Base-by-base conservation (phyloP, 1,284 basidiomycete genomes). In the Laetiporus sulphureus region DNA sequence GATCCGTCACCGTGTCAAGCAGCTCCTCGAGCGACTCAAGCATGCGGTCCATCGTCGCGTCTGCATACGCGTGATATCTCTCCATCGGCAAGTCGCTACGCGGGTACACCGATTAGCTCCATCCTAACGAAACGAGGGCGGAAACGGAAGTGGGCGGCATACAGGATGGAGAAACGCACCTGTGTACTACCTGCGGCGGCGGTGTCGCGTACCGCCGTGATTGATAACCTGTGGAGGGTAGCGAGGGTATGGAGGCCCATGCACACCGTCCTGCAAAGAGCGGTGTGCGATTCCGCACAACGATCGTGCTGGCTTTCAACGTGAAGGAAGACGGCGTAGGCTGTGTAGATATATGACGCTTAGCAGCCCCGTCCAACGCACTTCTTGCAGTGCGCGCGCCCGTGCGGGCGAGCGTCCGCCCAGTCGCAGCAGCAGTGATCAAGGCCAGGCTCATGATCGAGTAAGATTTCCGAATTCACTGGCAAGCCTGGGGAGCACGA, bases 11-110 rank as follows among this genome's bases (percentile, higher is more conserved):
- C 45, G 59, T 71, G 51, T 98, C 94, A 27, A 94, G 61, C 11
- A 94, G 54, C 5, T 68, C 65, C 59, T 98, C 95, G 25, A 98
- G 66, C 3, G 73, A 75, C 49, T 91, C 91, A 18, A 92, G 75
- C 21, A 98, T 61, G 8, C 60, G 66, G 47, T 91, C 85, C 89
- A 99, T 93, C 25, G 88, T 81, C 36, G 68, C 61, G 48, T 97
- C 91, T 0, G 94, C 79, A 24, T 90, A 64, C 32, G 65, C 60
- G 57, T 96, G 83, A 61, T 98, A 99, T 48, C 74, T 68, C 29
- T 80, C 72, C 47, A 72, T 69, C 1, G 77, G 64, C n/a, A 92
- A 57, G 23, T 74, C 56, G 52, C 60, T 63, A 51, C 37, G 39
- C 19, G 32, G 8, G 40, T 42, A 32, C 42, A 38, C 35, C 44